phyloP scores from a whole-genome alignment of 768 basidiomycete genomes.

The Pleurotus tuber-regium region DNA sequence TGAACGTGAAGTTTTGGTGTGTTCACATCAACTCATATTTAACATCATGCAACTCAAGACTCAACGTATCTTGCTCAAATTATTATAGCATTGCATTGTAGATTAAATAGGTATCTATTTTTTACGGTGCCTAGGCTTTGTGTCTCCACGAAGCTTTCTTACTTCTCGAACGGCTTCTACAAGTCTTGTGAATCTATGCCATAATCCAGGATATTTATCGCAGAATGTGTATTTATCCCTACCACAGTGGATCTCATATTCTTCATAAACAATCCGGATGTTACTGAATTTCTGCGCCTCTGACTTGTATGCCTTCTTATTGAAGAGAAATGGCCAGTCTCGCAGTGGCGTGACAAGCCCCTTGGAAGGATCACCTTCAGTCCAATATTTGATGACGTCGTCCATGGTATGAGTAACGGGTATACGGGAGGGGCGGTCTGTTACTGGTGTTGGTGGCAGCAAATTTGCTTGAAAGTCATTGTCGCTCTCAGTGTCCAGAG shows the following conservation, averaged over 20 bases:
- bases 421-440: no score
- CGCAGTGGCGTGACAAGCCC: conserved; percentile 15
- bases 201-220: conserved; percentile 2
- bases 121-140: conserved; percentile 2
- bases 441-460: not conserved
- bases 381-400: conserved; percentile 19
- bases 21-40: no score
- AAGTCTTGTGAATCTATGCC: conserved; percentile 8
- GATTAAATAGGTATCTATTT: not conserved
- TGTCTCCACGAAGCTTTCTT: not conserved
- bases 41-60: no score
- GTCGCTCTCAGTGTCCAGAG: not conserved
- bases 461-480: not conserved
- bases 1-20: no score
- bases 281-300: conserved; percentile 12
- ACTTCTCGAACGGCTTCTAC: conserved; percentile 10
- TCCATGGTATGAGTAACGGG: conserved; percentile 17
- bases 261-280: conserved; percentile 6
- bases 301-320: conserved; percentile 7
- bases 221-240: conserved; percentile 11
- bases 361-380: conserved; percentile 11
- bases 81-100: no score
- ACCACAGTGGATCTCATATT: conserved; percentile 8
- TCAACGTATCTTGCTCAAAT: no score
- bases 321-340: conserved; percentile 13